Conservation (phyloP, 345 rosid genomes). For the Angophora floribunda region DNA sequence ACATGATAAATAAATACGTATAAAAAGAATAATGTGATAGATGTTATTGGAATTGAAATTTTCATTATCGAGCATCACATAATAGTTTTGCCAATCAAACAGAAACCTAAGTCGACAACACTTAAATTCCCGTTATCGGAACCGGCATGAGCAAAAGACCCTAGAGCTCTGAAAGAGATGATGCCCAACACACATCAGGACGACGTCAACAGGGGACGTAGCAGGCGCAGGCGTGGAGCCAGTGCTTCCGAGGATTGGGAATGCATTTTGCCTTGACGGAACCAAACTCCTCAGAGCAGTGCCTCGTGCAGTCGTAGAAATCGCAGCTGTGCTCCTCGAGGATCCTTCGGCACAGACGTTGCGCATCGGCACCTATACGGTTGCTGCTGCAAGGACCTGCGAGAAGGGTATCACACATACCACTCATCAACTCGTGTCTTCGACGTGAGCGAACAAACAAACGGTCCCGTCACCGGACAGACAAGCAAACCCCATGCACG, state of each 20-base stretch:
- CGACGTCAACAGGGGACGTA: background rate
- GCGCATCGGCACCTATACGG: background rate
- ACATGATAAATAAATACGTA: too few species aligned
- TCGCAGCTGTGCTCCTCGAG: background rate
- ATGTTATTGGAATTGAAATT: too few species aligned
- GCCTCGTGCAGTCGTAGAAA: background rate
- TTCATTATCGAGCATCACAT: background rate
- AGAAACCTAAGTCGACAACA: background rate
- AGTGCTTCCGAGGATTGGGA: background rate
- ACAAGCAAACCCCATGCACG: fast-evolving
- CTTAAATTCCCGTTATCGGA: background rate
- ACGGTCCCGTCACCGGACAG: too few species aligned
- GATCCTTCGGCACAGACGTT: background rate
- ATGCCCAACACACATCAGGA: background rate
- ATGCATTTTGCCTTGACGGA: background rate
- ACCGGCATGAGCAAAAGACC: background rate
- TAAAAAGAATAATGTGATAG: too few species aligned
- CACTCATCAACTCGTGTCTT: too few species aligned
- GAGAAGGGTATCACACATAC: background rate
- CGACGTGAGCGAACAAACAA: too few species aligned
- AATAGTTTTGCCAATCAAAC: too few species aligned
- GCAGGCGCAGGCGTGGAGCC: background rate
- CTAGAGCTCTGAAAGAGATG: too few species aligned
- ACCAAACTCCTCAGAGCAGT: background rate
- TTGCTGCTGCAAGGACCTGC: background rate